These are phyloP conservation scores for Chrysanthemum seticuspe DNA, from an alignment of 129 eudicot genomes.

Conservation along the genomic window DNA sequence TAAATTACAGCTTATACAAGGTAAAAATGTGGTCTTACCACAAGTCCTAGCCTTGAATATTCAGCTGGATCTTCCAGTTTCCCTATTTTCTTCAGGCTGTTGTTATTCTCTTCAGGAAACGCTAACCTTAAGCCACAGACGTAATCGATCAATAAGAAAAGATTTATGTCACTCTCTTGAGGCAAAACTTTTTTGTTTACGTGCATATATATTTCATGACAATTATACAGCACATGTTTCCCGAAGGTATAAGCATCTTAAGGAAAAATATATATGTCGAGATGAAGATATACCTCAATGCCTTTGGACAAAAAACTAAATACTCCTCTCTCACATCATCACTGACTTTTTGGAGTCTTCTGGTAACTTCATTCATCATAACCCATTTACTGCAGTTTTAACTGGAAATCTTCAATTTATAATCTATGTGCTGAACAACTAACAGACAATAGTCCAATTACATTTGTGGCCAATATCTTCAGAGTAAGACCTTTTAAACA, in stretches of 20 bases:
- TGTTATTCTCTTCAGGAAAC: conserved; percentile 75
- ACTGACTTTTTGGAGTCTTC: conserved; percentile 76
- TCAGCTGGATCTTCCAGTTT: conserved; percentile 79
- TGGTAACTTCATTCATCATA: conserved; percentile 90
- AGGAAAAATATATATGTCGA: not conserved
- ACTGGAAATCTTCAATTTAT: not conserved
- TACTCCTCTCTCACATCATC: conserved; percentile 74
- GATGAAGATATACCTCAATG: conserved; percentile 47
- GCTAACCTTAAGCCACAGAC: conserved; percentile 51
- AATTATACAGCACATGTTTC: not conserved
- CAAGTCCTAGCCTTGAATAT: conserved; percentile 60
- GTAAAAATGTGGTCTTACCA: conserved; percentile 43
- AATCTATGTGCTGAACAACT: not conserved
- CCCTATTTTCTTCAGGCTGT: conserved; percentile 64
- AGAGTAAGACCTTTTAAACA: too few relatives aligned
- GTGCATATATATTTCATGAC: not conserved
- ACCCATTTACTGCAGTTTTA: conserved; percentile 76
- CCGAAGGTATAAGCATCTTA: conserved; percentile 11
- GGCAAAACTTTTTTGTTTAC: not conserved
- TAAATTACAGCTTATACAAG: not conserved
- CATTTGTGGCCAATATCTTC: not conserved
- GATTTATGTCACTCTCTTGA: too few relatives aligned
- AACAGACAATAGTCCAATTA: not conserved
- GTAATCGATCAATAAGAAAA: not conserved
- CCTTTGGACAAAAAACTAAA: conserved; percentile 58